Conservation (phyloP, 2,329 filamentous ascomycete species). For the Colletotrichum tropicale region DNA sequence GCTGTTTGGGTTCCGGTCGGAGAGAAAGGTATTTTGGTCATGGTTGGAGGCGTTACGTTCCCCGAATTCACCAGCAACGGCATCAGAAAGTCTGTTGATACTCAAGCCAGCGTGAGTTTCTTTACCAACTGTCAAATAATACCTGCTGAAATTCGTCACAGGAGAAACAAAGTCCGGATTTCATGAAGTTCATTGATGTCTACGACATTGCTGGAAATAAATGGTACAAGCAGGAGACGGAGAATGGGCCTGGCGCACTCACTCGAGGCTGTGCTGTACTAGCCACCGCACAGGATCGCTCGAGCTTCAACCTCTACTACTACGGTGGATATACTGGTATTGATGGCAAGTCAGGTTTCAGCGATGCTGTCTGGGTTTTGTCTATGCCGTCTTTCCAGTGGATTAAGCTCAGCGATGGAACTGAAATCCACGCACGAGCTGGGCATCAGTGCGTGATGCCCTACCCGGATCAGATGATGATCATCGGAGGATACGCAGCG, state of each 20-base stretch:
- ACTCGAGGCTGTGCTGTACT: slow-evolving; percentile 76
- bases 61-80: slow-evolving; percentile 49
- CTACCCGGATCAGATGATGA: slow-evolving; percentile 82
- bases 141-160: no score
- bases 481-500: slow-evolving; percentile 68
- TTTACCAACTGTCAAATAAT: no score
- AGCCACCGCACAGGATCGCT: slow-evolving; percentile 71
- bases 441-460: slow-evolving; percentile 78
- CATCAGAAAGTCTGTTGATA: slow-evolving; percentile 30
- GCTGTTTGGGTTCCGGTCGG: slow-evolving; percentile 81
- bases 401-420: slow-evolving; percentile 59
- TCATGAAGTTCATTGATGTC: slow-evolving; percentile 75
- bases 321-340: slow-evolving; percentile 68
- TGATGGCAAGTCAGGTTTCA: slow-evolving; percentile 39
- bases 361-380: slow-evolving; percentile 80
- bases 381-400: slow-evolving; percentile 83
- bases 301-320: slow-evolving; percentile 84
- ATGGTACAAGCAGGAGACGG: slow-evolving; percentile 74
- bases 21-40: slow-evolving; percentile 75
- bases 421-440: slow-evolving; percentile 59
- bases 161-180: slow-evolving; percentile 69
- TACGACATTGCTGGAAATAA: slow-evolving; percentile 73
- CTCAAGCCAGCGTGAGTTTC: slow-evolving; percentile 43
- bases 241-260: slow-evolving; percentile 58
- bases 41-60: slow-evolving; percentile 58